Evolutionary conservation across 208 protist genomes (phyloP).

Genomic region (Wallacemonas sp.): DNA sequence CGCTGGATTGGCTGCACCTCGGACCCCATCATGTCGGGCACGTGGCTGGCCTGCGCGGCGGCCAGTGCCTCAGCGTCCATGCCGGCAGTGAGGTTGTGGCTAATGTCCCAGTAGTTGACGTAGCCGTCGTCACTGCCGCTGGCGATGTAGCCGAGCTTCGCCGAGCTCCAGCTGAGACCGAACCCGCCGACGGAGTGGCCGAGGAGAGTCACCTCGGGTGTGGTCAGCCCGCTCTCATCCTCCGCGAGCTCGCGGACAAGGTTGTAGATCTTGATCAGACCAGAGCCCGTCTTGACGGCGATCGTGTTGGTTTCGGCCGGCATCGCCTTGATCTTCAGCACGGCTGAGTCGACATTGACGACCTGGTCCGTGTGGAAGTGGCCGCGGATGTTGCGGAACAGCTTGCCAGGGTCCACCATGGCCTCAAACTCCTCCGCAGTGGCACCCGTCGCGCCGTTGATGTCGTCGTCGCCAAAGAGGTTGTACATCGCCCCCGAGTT

Average conservation of each 20-base stretch:
- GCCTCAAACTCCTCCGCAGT: conserved; percentile 20
- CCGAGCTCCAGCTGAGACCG: conserved; percentile 50
- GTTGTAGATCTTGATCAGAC: conserved; percentile 50
- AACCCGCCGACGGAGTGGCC: conserved; percentile 56
- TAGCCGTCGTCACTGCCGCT: conserved; percentile 92
- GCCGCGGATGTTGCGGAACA: conserved; percentile 47
- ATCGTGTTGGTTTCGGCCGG: conserved; percentile 48
- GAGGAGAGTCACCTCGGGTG: conserved; percentile 36
- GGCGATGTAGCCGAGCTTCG: conserved; percentile 83
- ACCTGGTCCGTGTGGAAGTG: conserved; percentile 48
- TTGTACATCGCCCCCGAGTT: conserved; percentile 37
- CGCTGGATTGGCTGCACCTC: conserved; percentile 40
- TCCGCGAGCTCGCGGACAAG: conserved; percentile 29
- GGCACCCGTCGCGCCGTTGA: conserved; percentile 22
- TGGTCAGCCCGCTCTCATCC: conserved; percentile 23
- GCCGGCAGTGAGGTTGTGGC: conserved; percentile 41
- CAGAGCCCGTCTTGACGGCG: conserved; percentile 51
- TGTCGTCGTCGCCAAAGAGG: conserved; percentile 43
- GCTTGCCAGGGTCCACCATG: conserved; percentile 39
- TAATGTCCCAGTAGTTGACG: conserved; percentile 94
- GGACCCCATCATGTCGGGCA: conserved; percentile 22
- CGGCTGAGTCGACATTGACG: conserved; percentile 39
- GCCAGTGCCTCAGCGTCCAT: conserved; percentile 1
- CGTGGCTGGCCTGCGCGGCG: neutral
- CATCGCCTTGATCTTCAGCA: conserved; percentile 58